Evolutionary conservation across 305 asterid genomes (phyloP).

Genomic region (Fraxinus xanthoxyloides): DNA sequence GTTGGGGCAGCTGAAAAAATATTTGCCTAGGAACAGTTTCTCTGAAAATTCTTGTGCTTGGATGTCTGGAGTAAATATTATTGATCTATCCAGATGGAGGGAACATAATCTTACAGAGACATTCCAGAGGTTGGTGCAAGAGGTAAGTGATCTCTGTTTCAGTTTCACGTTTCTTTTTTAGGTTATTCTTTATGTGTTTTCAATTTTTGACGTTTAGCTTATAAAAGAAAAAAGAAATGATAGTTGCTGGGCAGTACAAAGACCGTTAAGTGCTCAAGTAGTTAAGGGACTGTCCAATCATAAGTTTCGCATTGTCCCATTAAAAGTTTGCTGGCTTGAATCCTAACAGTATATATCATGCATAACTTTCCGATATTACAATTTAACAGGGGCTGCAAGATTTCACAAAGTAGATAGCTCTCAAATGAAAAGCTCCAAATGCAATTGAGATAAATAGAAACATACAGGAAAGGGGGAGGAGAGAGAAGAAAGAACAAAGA

Average conservation of each 20-base stretch:
- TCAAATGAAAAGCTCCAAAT: background rate
- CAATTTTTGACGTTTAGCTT: conserved; percentile 1
- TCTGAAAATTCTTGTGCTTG: conserved; percentile 76
- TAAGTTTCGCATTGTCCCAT: conserved; percentile 7
- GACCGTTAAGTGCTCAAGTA: background rate
- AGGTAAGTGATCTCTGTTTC: conserved; percentile 56
- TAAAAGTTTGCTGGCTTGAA: conserved; percentile 6
- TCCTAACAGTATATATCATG: conserved; percentile 5
- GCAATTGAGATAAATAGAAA: conserved; percentile 1
- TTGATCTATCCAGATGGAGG: conserved; percentile 83
- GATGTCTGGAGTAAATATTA: conserved; percentile 82
- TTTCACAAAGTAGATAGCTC: background rate
- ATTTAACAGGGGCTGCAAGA: background rate
- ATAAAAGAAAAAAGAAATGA: background rate
- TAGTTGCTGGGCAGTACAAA: background rate
- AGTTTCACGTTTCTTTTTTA: conserved; percentile 18
- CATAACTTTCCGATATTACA: conserved; percentile 7
- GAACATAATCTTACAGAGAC: conserved; percentile 55
- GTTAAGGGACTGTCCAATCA: conserved; percentile 2
- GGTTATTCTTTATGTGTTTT: conserved; percentile 10
- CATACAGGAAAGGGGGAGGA: background rate
- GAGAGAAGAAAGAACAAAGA: conserved; percentile 10
- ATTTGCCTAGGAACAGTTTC: conserved; percentile 43
- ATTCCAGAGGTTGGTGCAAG: conserved; percentile 57
- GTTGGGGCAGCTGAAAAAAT: conserved; percentile 57